A percentile compares a stretch with the other conserved stretches of the same genome.
These are phyloP conservation scores for Xylaria castorea DNA, from an alignment of 495 filamentous ascomycete species.

Conservation along the genomic window DNA sequence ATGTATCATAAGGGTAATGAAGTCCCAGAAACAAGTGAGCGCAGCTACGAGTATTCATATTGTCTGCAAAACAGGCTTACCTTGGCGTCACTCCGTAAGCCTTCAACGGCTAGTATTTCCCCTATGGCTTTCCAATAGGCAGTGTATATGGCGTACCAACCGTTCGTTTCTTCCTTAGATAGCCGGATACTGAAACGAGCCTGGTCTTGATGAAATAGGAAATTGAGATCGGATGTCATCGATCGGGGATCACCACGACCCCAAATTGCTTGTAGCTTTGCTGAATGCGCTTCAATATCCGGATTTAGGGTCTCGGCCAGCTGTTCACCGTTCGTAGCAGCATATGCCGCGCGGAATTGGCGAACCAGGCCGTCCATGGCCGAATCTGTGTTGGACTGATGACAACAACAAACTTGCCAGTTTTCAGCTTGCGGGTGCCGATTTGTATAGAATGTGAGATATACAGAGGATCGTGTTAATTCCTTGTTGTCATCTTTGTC, in stretches of 20 bases:
- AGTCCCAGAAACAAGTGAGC: neutral
- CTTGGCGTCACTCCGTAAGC: conserved; percentile 43
- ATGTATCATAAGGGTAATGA: conserved; percentile 1
- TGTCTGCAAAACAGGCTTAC: conserved; percentile 20
- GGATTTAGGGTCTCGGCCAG: conserved; percentile 77
- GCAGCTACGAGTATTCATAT: neutral
- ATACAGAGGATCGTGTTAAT: conserved; percentile 17
- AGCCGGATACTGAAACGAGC: conserved; percentile 46
- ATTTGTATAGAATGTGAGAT: neutral
- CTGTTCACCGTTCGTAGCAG: conserved; percentile 62
- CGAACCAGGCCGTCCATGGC: conserved; percentile 68
- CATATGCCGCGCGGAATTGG: conserved; percentile 67
- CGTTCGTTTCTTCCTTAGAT: conserved; percentile 66
- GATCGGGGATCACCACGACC: conserved; percentile 37
- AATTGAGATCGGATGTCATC: conserved; percentile 35
- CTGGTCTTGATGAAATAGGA: conserved; percentile 37
- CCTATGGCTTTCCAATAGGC: conserved; percentile 82
- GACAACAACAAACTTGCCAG: neutral
- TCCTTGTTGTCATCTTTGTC: conserved; percentile 10
- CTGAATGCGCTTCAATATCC: conserved; percentile 60
- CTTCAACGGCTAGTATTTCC: conserved; percentile 66
- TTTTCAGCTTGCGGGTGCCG: neutral
- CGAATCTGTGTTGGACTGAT: conserved; percentile 2
- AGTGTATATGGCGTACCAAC: conserved; percentile 84
- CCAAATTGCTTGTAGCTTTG: conserved; percentile 67